phyloP scores from a whole-genome alignment of 2,329 filamentous ascomycete genomes.

The Bipolaris victoriae region DNA sequence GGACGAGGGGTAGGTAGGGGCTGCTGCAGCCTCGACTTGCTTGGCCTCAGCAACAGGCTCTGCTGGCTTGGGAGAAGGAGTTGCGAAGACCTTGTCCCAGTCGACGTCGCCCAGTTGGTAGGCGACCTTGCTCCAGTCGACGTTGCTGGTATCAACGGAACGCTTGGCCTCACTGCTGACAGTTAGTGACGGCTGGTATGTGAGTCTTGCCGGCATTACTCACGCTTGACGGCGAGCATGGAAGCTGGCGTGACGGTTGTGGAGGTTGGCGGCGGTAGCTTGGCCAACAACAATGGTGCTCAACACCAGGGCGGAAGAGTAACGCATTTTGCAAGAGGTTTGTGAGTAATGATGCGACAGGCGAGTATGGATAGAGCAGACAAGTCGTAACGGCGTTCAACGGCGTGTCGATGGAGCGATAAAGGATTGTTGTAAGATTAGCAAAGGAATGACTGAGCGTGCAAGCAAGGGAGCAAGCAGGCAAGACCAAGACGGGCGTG shows the following conservation, averaged over 20 bases:
- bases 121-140: constrained; percentile 41
- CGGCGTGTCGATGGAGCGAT: constrained; percentile 21
- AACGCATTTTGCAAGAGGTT: constrained; percentile 39
- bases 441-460: constrained; percentile 39
- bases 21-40: constrained; percentile 14
- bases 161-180: constrained; percentile 41
- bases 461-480: constrained; percentile 12
- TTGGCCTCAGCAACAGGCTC: constrained; percentile 22
- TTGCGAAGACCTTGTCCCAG: constrained; percentile 31
- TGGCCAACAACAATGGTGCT: constrained; percentile 46
- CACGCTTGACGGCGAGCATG: constrained; percentile 45
- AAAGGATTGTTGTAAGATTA: constrained; percentile 7
- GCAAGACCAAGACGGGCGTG: constrained; percentile 40
- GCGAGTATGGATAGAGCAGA: constrained; percentile 15
- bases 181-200: not conserved
- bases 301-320: constrained; percentile 46
- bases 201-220: constrained; percentile 16
- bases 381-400: constrained; percentile 37
- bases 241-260: constrained; percentile 47
- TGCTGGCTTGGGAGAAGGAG: constrained; percentile 12
- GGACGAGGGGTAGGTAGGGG: not conserved
- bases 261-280: constrained; percentile 40
- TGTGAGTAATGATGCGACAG: constrained; percentile 2
- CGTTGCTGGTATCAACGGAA: constrained; percentile 16
- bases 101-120: constrained; percentile 37